phyloP scores from a whole-genome alignment of 306 rosid species.

The Elaeagnus macrophylla region DNA sequence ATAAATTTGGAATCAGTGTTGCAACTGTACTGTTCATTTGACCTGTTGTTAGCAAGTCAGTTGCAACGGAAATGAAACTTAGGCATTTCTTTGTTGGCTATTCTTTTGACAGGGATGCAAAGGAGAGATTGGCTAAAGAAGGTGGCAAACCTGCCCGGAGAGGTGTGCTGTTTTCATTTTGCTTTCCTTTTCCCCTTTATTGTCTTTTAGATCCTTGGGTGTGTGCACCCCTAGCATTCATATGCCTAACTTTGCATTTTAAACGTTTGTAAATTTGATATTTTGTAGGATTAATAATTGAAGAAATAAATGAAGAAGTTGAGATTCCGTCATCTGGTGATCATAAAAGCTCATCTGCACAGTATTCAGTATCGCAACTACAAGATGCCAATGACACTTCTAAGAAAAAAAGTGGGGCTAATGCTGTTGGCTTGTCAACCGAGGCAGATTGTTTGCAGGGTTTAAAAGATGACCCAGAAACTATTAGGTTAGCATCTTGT shows the following conservation, averaged over 20 bases:
- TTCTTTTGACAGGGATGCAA: conserved; percentile 55
- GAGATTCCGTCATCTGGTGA: conserved; percentile 31
- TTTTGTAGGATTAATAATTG: conserved; percentile 56
- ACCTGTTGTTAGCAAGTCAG: not conserved
- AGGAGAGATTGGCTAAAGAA: conserved; percentile 46
- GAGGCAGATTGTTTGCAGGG: conserved; percentile 40
- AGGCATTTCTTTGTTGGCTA: not conserved
- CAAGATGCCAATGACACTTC: conserved; percentile 27
- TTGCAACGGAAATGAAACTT: not conserved
- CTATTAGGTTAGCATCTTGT: conserved; percentile 49
- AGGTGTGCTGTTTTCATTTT: conserved; percentile 27
- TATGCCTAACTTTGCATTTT: conserved; percentile 8
- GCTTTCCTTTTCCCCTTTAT: not conserved
- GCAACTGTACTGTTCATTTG: no score
- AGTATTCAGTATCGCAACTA: conserved; percentile 13
- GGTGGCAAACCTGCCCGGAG: conserved; percentile 34
- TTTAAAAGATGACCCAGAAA: conserved; percentile 59
- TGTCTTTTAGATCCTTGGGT: not conserved
- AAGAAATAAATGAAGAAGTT: conserved; percentile 78
- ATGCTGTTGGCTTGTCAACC: conserved; percentile 27
- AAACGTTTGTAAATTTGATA: conserved; percentile 9
- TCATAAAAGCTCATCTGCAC: conserved; percentile 37
- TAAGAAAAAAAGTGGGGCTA: conserved; percentile 29
- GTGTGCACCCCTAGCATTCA: not conserved
- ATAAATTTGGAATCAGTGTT: conserved; percentile 1